Conservation (phyloP, 306 rosid genomes). For the Lablab purpureus region DNA sequence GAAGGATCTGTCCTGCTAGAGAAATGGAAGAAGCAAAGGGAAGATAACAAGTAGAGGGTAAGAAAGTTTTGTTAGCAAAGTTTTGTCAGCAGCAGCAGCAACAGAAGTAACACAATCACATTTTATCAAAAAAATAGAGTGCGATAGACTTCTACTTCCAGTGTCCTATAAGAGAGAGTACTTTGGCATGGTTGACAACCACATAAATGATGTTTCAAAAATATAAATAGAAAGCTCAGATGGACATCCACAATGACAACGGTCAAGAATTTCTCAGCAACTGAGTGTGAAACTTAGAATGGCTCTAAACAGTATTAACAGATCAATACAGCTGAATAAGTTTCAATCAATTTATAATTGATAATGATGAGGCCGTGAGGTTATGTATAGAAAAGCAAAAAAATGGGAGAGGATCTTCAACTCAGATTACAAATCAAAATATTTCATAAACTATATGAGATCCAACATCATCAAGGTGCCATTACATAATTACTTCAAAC, state of each 20-base stretch:
- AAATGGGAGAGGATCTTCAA: background rate
- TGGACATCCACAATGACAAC: constrained; percentile 23
- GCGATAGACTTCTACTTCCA: background rate
- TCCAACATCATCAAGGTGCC: background rate
- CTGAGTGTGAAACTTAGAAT: constrained; percentile 5
- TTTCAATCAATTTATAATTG: background rate
- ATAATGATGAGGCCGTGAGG: background rate
- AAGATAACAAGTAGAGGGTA: background rate
- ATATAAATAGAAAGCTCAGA: constrained; percentile 24
- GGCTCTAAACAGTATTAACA: constrained; percentile 16
- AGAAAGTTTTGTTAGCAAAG: background rate
- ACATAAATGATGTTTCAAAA: constrained; percentile 6
- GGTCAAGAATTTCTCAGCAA: constrained; percentile 9
- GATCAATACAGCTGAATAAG: constrained; percentile 2
- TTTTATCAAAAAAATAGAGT: constrained; percentile 5
- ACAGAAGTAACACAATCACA: background rate
- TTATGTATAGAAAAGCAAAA: background rate
- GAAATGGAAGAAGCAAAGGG: background rate
- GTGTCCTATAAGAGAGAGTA: constrained; percentile 1
- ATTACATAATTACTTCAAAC: background rate
- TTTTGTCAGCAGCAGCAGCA: constrained; percentile 15
- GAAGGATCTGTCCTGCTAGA: background rate
- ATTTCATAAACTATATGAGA: background rate
- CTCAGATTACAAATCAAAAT: background rate
- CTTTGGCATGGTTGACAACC: constrained; percentile 14